Evolutionary conservation across 2,329 filamentous ascomycete genomes (phyloP).

Genomic region (Xylariaceae sp.): DNA sequence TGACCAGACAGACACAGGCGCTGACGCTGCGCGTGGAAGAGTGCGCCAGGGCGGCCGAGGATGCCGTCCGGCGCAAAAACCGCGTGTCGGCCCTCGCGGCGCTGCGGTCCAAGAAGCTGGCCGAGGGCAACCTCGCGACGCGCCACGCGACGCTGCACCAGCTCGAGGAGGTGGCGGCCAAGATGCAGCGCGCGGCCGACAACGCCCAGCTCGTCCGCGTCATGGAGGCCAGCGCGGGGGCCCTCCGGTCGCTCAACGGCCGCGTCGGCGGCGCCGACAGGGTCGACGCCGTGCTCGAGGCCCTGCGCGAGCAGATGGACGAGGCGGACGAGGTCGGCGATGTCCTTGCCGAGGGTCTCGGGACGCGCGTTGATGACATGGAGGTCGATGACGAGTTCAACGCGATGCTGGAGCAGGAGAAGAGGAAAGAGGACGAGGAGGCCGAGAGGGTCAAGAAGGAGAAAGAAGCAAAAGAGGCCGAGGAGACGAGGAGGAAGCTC

Average conservation of each 20-base stretch:
- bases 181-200: slow-evolving; percentile 79
- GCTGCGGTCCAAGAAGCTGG: slow-evolving; percentile 75
- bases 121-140: slow-evolving; percentile 66
- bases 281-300: slow-evolving; percentile 71
- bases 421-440: slow-evolving; percentile 46
- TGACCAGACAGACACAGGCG: slow-evolving; percentile 66
- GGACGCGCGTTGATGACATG: slow-evolving; percentile 60
- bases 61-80: slow-evolving; percentile 68
- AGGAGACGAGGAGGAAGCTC: slow-evolving; percentile 43
- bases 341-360: slow-evolving; percentile 62
- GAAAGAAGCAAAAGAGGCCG: slow-evolving; percentile 41
- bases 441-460: slow-evolving; percentile 37
- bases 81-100: slow-evolving; percentile 69
- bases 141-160: slow-evolving; percentile 71
- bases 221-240: slow-evolving; percentile 72
- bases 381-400: slow-evolving; percentile 88
- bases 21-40: slow-evolving; percentile 62
- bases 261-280: slow-evolving; percentile 71
- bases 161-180: slow-evolving; percentile 75
- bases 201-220: slow-evolving; percentile 78
- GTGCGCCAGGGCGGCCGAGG: slow-evolving; percentile 59
- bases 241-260: slow-evolving; percentile 66
- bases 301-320: slow-evolving; percentile 71
- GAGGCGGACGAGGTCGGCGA: slow-evolving; percentile 76
- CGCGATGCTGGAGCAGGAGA: slow-evolving; percentile 60